phyloP scores from a whole-genome alignment of 169 alveolate genomes.

The Cryptosporidium sp. region DNA sequence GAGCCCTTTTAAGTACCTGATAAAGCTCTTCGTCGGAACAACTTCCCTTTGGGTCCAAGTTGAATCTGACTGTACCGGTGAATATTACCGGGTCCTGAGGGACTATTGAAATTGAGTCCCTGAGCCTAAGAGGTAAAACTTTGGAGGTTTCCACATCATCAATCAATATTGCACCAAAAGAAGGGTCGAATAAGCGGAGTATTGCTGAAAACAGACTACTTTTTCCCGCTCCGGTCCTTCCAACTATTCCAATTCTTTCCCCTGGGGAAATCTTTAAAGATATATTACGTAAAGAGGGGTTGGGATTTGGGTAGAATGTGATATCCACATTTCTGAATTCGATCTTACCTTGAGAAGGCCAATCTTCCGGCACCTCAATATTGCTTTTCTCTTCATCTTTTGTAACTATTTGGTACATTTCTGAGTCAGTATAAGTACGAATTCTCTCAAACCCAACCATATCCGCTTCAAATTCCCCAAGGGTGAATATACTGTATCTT shows the following conservation, averaged over 20 bases:
- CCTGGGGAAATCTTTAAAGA: conserved; percentile 74
- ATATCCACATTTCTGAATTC: conserved; percentile 43
- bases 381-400: not conserved
- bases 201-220: conserved; percentile 80
- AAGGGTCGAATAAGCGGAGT: conserved; percentile 82
- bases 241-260: conserved; percentile 86
- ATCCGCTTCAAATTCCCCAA: conserved; percentile 56
- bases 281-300: conserved; percentile 67
- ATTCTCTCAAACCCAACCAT: conserved; percentile 71
- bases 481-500: conserved; percentile 30
- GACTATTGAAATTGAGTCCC: conserved; percentile 35
- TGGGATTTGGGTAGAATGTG: conserved; percentile 8
- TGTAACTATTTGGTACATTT: not conserved
- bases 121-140: conserved; percentile 26
- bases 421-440: conserved; percentile 44
- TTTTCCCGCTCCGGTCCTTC: conserved; percentile 91
- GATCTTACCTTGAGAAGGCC: conserved; percentile 58
- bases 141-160: conserved; percentile 81
- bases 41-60: conserved; percentile 83
- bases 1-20: conserved; percentile 60
- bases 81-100: conserved; percentile 84
- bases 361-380: not conserved
- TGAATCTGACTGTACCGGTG: conserved; percentile 82
- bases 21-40: conserved; percentile 75
- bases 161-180: conserved; percentile 85